Conservation (phyloP, 805 yeast species). For the Yueomyces sinensis region DNA sequence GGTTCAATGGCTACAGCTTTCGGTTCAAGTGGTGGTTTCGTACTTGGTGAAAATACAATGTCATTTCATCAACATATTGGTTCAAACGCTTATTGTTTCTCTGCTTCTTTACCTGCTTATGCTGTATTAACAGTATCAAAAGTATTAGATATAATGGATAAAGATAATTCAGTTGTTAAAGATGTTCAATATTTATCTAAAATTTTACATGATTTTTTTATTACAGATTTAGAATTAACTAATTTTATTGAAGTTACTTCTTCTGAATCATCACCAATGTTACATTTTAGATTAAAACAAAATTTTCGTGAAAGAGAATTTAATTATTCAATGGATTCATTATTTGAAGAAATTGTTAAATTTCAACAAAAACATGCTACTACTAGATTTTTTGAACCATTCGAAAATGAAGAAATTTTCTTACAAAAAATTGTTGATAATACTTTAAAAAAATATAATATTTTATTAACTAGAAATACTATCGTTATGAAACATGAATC, state of each 20-base stretch:
- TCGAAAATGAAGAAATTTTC: conserved; percentile 39
- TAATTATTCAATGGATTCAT: conserved; percentile 15
- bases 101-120: conserved; percentile 91
- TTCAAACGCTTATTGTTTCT: conserved; percentile 80
- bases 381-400: conserved; percentile 23
- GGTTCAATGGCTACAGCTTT: conserved; percentile 77
- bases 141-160: conserved; percentile 37
- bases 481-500: conserved; percentile 60
- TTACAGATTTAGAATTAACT: conserved; percentile 25
- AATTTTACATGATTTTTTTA: conserved; percentile 29
- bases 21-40: conserved; percentile 87
- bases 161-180: conserved; percentile 23
- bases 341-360: conserved; percentile 13
- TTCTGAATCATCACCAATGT: conserved; percentile 45
- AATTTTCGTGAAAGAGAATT: conserved; percentile 22
- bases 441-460: conserved; percentile 34
- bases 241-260: conserved; percentile 42
- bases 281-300: conserved; percentile 49
- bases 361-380: conserved; percentile 23
- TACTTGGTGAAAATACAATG: conserved; percentile 75
- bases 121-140: conserved; percentile 55
- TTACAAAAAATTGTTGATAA: conserved; percentile 55
- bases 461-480: conserved; percentile 54
- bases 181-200: conserved; percentile 29
- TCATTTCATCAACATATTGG: conserved; percentile 86